A percentile compares a stretch with the other conserved stretches of the same genome.
phyloP scores from a whole-genome alignment of 75 land plant species.

The Gnetum montanum region DNA sequence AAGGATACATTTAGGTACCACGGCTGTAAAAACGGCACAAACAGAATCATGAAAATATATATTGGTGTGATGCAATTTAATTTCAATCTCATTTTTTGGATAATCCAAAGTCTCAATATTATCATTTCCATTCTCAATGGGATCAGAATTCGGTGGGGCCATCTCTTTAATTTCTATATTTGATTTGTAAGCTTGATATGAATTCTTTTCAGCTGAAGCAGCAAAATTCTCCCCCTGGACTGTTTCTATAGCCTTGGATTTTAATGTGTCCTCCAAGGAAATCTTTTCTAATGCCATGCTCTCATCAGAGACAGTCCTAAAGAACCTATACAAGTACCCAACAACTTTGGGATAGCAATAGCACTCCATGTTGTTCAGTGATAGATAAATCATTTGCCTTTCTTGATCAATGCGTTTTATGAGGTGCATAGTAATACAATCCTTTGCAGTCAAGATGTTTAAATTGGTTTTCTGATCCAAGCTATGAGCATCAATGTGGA shows the following conservation, averaged over 20 bases:
- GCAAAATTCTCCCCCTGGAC: no score
- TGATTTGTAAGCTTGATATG: no score
- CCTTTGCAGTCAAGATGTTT: constrained; percentile 16
- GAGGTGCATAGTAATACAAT: constrained; percentile 17
- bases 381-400: constrained; percentile 4
- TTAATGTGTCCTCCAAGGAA: no score
- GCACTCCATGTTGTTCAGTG: constrained; percentile 27
- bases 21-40: constrained; percentile 27
- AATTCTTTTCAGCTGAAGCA: no score
- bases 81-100: background rate
- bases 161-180: no score
- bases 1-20: constrained; percentile 14
- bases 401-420: background rate
- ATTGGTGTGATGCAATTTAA: constrained; percentile 1
- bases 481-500: constrained; percentile 12
- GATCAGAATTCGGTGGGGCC: no score
- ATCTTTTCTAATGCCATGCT: no score
- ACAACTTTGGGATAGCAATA: constrained; percentile 37
- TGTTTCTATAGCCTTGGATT: no score
- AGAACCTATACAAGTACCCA: constrained; percentile 22
- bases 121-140: background rate
- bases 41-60: constrained; percentile 55
- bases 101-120: background rate
- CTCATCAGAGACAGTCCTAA: no score
- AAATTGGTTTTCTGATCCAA: constrained; percentile 1